These are phyloP conservation scores for Fusarium devonianum DNA, from an alignment of 2,329 filamentous ascomycete species.

Conservation along the genomic window DNA sequence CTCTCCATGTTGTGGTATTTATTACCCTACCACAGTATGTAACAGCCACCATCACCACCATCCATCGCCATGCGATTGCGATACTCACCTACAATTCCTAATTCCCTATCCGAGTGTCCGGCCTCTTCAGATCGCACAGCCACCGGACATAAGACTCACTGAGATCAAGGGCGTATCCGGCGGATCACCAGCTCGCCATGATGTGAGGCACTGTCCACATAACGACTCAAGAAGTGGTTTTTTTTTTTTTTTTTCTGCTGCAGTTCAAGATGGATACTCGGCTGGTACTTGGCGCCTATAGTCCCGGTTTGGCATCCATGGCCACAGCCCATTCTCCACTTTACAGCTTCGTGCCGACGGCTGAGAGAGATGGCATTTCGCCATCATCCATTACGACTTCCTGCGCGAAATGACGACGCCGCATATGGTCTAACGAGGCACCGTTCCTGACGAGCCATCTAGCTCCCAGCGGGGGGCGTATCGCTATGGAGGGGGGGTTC, in stretches of 20 bases:
- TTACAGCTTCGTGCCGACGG: slow-evolving; percentile 26
- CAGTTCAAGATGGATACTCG: slow-evolving; percentile 20
- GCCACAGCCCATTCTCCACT: slow-evolving; percentile 25
- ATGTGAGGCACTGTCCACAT: slow-evolving; percentile 19
- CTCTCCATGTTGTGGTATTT: slow-evolving; percentile 4
- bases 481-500: neutral
- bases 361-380: slow-evolving; percentile 10
- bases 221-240: slow-evolving; percentile 14
- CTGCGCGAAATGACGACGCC: slow-evolving; percentile 28
- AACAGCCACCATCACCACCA: no score
- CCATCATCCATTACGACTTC: slow-evolving; percentile 28
- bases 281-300: slow-evolving; percentile 23
- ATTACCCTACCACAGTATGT: no score
- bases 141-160: slow-evolving; percentile 9
- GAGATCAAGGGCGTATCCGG: slow-evolving; percentile 7
- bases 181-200: slow-evolving; percentile 18
- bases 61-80: slow-evolving; percentile 9
- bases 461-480: neutral
- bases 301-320: slow-evolving; percentile 22
- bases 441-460: neutral
- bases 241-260: slow-evolving; percentile 13
- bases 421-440: slow-evolving; percentile 11
- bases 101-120: slow-evolving; percentile 18
- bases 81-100: slow-evolving; percentile 10
- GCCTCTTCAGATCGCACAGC: slow-evolving; percentile 12